Base-by-base conservation (phyloP, 805 yeast genomes). In the Myxozyma monticola region DNA sequence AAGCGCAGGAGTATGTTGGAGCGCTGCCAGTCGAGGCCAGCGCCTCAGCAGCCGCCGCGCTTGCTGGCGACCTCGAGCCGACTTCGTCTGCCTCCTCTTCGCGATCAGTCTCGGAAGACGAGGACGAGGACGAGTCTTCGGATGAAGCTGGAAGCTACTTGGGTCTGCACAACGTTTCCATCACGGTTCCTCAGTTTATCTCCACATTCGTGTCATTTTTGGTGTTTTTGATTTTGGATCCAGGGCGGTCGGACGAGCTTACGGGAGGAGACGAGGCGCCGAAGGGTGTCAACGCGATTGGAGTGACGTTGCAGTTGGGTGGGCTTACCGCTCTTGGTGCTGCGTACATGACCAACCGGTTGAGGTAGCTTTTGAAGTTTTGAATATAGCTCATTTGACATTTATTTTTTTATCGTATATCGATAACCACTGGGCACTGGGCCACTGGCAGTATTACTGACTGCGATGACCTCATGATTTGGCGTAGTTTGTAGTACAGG, bases 131-230 rank as follows among this genome's bases (percentile, higher is more conserved):
- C 9, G 57, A 48, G 36, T 30, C 44, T 34, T 49, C 52, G 25
- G 66, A 66, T 36, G 57, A 64, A 21, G 63, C 71, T 3, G 74
- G 74, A 1, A 61, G 68, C 5, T 68, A 66, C 44, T 60, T 71
- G 15, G 74, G 74, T 2, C 60, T 71, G 17, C 74, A 68, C 60
- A 71, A 71, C 45, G 67, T 68, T 4, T 68, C 73, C 6, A 60
- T 71, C 41, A 69, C 72, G 6, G 46, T 69, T 7, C 75, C 74
- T 7, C 74, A 71, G 56, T 61, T 71, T 22, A 57, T 70, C 1
- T 69, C 73, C 3, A 68, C 74, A 0, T 64, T 71, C 37, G 62
- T 65, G n/a, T 69, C 73, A 1, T 70, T 62, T 46, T 38, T 70
- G 4, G 61, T 71, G 1, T 71, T 70, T 59, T 51, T 66, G 2